phyloP scores from a whole-genome alignment of 1,284 basidiomycete genomes.

The Fomitiporia mediterranea region DNA sequence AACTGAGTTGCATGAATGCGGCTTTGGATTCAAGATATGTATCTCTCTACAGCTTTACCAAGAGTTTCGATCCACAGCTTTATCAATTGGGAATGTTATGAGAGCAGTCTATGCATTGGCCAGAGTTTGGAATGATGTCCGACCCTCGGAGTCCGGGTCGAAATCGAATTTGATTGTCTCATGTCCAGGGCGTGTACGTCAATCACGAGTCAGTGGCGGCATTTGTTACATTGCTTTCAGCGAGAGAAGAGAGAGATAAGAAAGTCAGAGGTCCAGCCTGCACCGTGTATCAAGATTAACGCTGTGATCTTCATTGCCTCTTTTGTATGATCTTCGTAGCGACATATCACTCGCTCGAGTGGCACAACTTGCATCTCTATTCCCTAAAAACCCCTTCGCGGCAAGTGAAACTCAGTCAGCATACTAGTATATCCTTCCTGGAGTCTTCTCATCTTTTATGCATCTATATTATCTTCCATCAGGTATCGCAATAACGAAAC shows the following conservation, averaged over 20 bases:
- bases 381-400: no score
- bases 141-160: constrained; percentile 41
- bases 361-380: no score
- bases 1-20: constrained; percentile 54
- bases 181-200: constrained; percentile 27
- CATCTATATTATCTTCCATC: no score
- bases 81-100: constrained; percentile 57
- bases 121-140: constrained; percentile 39
- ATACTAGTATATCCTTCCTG: no score
- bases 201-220: constrained; percentile 53
- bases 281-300: constrained; percentile 62
- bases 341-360: no score
- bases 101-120: constrained; percentile 55
- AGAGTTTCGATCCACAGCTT: constrained; percentile 38
- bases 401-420: no score
- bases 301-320: no score
- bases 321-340: no score
- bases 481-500: no score
- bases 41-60: constrained; percentile 34
- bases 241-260: constrained; percentile 56
- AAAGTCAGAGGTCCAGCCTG: constrained; percentile 65
- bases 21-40: constrained; percentile 29
- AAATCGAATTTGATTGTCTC: constrained; percentile 47
- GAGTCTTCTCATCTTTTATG: no score
- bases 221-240: constrained; percentile 37